Evolutionary conservation across 2,329 filamentous ascomycete genomes (phyloP).

Genomic region (Diaporthe sp.): DNA sequence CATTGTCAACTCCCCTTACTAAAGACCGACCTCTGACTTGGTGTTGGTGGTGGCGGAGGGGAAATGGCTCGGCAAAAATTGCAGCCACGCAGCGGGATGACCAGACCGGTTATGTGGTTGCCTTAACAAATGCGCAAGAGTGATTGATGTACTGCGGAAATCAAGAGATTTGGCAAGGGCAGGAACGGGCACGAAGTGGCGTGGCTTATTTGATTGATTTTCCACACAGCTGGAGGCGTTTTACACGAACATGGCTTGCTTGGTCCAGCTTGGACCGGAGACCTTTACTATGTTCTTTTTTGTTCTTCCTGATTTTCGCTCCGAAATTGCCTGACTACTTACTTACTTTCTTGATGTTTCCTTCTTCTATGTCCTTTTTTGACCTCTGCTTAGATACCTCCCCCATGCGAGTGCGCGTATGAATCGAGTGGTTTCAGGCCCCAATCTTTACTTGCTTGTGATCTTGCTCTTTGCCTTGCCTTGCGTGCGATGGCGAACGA

Average conservation of each 20-base stretch:
- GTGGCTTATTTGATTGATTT: not conserved
- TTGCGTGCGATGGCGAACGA: not conserved
- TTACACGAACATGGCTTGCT: slow-evolving; percentile 15
- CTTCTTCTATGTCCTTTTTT: not conserved
- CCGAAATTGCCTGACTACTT: not conserved
- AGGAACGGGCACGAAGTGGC: not conserved
- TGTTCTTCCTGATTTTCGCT: not conserved
- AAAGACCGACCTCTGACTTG: slow-evolving; percentile 17
- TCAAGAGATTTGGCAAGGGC: too few species aligned
- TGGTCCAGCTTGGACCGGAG: slow-evolving; percentile 1
- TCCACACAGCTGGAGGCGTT: slow-evolving; percentile 13
- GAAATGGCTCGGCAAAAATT: not conserved
- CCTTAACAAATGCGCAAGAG: too few species aligned
- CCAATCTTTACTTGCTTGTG: not conserved
- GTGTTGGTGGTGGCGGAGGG: not conserved
- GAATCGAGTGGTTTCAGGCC: slow-evolving; percentile 13
- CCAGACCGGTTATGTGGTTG: not conserved
- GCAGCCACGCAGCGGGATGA: not conserved
- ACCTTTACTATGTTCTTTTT: not conserved
- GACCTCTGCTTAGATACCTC: slow-evolving; percentile 36
- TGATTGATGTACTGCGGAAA: not conserved
- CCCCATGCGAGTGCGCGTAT: slow-evolving; percentile 35
- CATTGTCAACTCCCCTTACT: slow-evolving; percentile 81
- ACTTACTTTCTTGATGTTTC: not conserved
- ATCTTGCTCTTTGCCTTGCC: too few species aligned